Base-by-base conservation (phyloP, 345 rosid genomes). In the Salix koriyanagi region DNA sequence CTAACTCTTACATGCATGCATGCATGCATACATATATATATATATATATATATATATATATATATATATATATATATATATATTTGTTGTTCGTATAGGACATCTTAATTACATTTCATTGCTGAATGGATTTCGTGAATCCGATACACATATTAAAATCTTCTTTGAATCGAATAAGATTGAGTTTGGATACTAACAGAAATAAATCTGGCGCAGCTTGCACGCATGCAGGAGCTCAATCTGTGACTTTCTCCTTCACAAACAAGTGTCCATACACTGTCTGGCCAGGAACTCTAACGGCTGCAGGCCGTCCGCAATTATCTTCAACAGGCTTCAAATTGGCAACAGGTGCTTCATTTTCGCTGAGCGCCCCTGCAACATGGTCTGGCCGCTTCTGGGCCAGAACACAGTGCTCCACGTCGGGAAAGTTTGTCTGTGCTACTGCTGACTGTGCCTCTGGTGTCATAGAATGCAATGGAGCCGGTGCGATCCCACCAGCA, bases 381-480 rank as follows among this genome's bases (percentile, higher is more conserved):
- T 86, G 89, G 89, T 86, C 89, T 4, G 92, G 90, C 48, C 88
- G 90, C 0, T 74, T 89, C 15, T 87, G 88, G 88, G 86, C 76
- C 2, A 86, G 90, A 1, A 86, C 81, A 3, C 80, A 83, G 2
- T 89, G 88, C 68, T 54, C 81, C 3, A 84, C 84, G 54, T 73
- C 85, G 0, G 88, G 88, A 10, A 79, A 60, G 8, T 86, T 83
- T 56, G 84, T 11, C 4, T 87, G 88, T 58, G 67, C 70, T 34
- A 85, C 90, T 0, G 91, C 86, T 39, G 88, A 87, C 74, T 84
- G 86, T 14, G 90, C 85, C 12, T 41, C 46, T 41, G 84, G 85
- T 46, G 67, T 67, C 54, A 50, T 79, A 10, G 65, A 71, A 18
- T 86, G 89, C 74, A 75, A 64, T 0, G 87, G 88, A 23, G 84